Conservation (phyloP, 2,329 filamentous ascomycete species). For the Aureobasidium vineae region DNA sequence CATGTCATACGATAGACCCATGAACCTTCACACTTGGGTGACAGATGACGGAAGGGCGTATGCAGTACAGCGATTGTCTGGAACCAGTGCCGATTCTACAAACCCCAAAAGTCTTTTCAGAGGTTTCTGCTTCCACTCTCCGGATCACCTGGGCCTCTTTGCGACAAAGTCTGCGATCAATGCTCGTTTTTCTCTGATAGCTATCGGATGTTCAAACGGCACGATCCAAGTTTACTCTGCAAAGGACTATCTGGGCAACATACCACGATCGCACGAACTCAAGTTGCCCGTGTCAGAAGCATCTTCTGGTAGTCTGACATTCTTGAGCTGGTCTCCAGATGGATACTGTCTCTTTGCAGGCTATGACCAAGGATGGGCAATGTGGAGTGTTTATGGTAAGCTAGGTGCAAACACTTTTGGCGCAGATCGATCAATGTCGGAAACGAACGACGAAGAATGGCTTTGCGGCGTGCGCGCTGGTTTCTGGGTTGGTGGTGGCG, state of each 20-base stretch:
- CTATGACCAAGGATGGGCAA: conserved; percentile 89
- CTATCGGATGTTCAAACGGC: conserved; percentile 77
- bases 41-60: conserved; percentile 84
- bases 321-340: conserved; percentile 84
- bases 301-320: conserved; percentile 69
- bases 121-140: conserved; percentile 85
- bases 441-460: conserved; percentile 75
- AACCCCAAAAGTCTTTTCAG: conserved; percentile 70
- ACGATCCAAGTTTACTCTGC: conserved; percentile 86
- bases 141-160: conserved; percentile 57
- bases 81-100: conserved; percentile 40
- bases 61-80: conserved; percentile 72
- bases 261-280: conserved; percentile 80
- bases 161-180: conserved; percentile 82
- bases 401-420: conserved; percentile 80
- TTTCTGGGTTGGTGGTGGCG: conserved; percentile 84
- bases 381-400: conserved; percentile 97
- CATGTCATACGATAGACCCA: conserved; percentile 92
- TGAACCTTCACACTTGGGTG: conserved; percentile 94
- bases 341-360: conserved; percentile 95
- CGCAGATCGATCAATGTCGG: conserved; percentile 62
- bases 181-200: conserved; percentile 89
- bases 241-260: conserved; percentile 89
- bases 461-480: conserved; percentile 74
- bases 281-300: conserved; percentile 64